Percentiles rank a stretch among this genome's conserved stretches.
Evolutionary conservation across 441 rosid species (phyloP).

Genomic region (Biscutella laevigata): DNA sequence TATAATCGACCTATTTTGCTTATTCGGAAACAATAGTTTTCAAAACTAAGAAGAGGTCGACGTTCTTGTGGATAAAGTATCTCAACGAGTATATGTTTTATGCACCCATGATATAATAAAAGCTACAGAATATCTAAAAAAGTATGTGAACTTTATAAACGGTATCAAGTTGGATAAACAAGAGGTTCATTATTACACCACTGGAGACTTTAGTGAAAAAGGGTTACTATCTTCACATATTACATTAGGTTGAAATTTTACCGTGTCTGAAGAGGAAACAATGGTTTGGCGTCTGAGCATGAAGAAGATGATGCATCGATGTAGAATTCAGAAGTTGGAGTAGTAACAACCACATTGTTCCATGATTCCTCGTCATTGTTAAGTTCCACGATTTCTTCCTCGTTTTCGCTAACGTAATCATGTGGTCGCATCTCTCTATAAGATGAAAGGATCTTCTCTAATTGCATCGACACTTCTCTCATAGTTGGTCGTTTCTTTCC

Average conservation of each 20-base stretch:
- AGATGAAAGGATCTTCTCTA: slow-evolving; percentile 8
- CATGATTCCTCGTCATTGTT: background rate
- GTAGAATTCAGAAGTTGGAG: background rate
- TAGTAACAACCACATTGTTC: background rate
- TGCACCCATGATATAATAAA: too few relatives aligned
- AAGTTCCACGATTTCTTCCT: background rate
- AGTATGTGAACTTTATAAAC: too few relatives aligned
- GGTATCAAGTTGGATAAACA: too few relatives aligned
- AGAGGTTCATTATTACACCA: too few relatives aligned
- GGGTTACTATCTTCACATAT: too few relatives aligned
- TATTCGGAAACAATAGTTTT: too few relatives aligned
- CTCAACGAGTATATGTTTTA: too few relatives aligned
- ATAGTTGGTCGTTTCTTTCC: background rate
- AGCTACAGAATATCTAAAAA: too few relatives aligned
- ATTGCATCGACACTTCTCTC: background rate
- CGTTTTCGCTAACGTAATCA: background rate
- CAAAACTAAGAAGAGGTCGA: too few relatives aligned
- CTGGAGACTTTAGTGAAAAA: too few relatives aligned
- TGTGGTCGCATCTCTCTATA: background rate
- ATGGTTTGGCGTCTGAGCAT: background rate
- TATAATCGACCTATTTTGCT: too few relatives aligned
- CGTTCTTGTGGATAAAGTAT: too few relatives aligned
- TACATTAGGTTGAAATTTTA: background rate
- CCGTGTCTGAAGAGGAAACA: slow-evolving; percentile 1
- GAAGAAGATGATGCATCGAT: background rate